Conservation (phyloP, 768 basidiomycete species). For the Agrocybe chaxingu region DNA sequence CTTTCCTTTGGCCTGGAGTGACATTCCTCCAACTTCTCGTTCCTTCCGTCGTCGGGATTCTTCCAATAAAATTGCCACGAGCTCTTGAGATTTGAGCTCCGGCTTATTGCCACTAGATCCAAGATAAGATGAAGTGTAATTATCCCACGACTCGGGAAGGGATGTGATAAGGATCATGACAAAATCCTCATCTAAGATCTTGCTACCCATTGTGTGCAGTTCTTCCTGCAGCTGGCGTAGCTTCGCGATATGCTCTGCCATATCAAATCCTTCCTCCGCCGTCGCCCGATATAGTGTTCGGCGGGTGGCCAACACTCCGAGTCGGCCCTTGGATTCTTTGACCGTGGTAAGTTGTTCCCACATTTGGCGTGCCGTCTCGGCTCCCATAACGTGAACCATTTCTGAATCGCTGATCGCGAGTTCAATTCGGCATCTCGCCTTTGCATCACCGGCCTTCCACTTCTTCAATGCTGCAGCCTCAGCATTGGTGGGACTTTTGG, state of each 20-base stretch:
- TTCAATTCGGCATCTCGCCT: slow-evolving; percentile 19
- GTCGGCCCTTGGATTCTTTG: slow-evolving; percentile 21
- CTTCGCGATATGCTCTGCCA: slow-evolving; percentile 22
- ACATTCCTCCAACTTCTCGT: background rate
- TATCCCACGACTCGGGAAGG: slow-evolving; percentile 26
- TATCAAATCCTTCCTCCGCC: slow-evolving; percentile 23
- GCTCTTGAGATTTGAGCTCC: slow-evolving; percentile 14
- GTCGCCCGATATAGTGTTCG: slow-evolving; percentile 16
- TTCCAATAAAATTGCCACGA: slow-evolving; percentile 21
- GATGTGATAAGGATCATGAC: slow-evolving; percentile 26
- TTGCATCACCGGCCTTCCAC: slow-evolving; percentile 19
- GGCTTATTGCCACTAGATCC: slow-evolving; percentile 16
- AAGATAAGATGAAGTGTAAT: slow-evolving; percentile 20
- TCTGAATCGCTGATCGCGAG: slow-evolving; percentile 19
- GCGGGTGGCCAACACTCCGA: slow-evolving; percentile 20
- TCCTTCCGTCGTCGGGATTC: slow-evolving; percentile 14
- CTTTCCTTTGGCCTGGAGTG: slow-evolving; percentile 1
- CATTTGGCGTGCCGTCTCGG: slow-evolving; percentile 19
- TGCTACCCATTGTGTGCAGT: slow-evolving; percentile 20
- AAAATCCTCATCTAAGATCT: slow-evolving; percentile 25
- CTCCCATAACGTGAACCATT: slow-evolving; percentile 23
- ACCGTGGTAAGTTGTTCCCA: slow-evolving; percentile 23
- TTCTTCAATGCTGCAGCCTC: slow-evolving; percentile 4
- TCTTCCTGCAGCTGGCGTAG: slow-evolving; percentile 22
- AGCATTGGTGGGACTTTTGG: slow-evolving; percentile 8